These are phyloP conservation scores for Penicillium subrubescens DNA, from an alignment of 495 filamentous ascomycete genomes.

Conservation along the genomic window DNA sequence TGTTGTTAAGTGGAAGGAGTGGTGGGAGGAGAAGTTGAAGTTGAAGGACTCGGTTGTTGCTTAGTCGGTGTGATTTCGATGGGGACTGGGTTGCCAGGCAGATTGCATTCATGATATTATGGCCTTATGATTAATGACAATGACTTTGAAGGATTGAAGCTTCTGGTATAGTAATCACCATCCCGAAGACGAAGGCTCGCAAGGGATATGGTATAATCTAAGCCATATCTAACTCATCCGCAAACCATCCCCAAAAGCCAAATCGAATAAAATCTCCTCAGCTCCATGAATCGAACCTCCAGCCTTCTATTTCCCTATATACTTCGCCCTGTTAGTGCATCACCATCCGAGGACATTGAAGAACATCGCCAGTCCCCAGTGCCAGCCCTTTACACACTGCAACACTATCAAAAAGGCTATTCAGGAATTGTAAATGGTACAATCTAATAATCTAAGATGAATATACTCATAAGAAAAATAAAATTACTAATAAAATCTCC, in stretches of 20 bases:
- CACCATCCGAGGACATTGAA: background rate
- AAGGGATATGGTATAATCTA: too few relatives aligned
- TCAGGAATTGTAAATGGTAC: too few relatives aligned
- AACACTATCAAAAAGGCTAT: background rate
- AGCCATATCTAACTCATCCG: background rate
- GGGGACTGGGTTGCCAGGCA: background rate
- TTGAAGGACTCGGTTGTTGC: conserved; percentile 20
- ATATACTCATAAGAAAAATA: too few relatives aligned
- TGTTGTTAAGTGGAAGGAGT: conserved; percentile 74
- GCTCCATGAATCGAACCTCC: too few relatives aligned
- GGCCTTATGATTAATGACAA: conserved; percentile 15
- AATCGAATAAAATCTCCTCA: too few relatives aligned
- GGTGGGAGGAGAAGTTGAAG: conserved; percentile 69
- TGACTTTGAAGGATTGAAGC: background rate
- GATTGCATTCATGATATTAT: conserved; percentile 4
- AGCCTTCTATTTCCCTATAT: too few relatives aligned
- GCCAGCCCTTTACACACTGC: too few relatives aligned
- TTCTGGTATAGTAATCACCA: background rate
- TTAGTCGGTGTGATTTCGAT: background rate
- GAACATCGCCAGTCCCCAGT: background rate
- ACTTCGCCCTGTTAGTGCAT: background rate
- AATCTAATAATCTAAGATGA: too few relatives aligned
- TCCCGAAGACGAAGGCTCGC: too few relatives aligned
- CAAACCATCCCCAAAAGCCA: too few relatives aligned
- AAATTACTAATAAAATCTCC: too few relatives aligned